Evolutionary conservation across 805 yeast genomes (phyloP).

Genomic region (Pichia manshurica): DNA sequence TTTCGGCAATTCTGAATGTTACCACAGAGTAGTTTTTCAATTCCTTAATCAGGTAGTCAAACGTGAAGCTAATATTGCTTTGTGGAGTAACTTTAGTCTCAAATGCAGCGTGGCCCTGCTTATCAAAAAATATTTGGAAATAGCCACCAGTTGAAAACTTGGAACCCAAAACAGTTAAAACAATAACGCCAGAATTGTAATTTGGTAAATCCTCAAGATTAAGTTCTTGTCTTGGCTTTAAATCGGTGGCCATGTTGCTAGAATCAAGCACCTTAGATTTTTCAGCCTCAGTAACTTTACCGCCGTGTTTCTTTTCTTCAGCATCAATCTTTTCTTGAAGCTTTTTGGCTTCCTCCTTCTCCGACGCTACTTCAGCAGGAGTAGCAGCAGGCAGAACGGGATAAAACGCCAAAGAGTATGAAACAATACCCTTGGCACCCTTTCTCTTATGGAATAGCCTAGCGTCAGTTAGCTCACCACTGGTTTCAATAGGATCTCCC

Average conservation of each 20-base stretch:
- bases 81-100: conserved; percentile 46
- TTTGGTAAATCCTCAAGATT: conserved; percentile 52
- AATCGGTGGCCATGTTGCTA: conserved; percentile 23
- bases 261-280: conserved; percentile 9
- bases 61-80: conserved; percentile 39
- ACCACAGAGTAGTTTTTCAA: conserved; percentile 61
- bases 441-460: conserved; percentile 60
- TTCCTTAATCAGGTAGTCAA: conserved; percentile 74
- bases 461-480: conserved; percentile 51
- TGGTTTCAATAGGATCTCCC: conserved; percentile 54
- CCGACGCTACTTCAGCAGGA: conserved; percentile 64
- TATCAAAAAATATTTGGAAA: conserved; percentile 75
- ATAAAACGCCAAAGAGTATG: conserved; percentile 73
- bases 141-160: conserved; percentile 51
- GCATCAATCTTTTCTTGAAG: conserved; percentile 23
- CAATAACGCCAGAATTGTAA: conserved; percentile 71
- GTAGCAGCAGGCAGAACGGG: conserved; percentile 78
- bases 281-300: conserved; percentile 25
- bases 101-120: conserved; percentile 59
- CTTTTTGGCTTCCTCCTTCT: conserved; percentile 31
- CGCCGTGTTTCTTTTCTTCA: conserved; percentile 29
- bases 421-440: conserved; percentile 78
- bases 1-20: conserved; percentile 55
- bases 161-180: conserved; percentile 59
- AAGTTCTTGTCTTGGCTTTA: conserved; percentile 42